Percentiles rank a stretch among this genome's conserved stretches.
Conservation (phyloP, 192 early-diverging fungal species). For the Diversispora epigaea region DNA sequence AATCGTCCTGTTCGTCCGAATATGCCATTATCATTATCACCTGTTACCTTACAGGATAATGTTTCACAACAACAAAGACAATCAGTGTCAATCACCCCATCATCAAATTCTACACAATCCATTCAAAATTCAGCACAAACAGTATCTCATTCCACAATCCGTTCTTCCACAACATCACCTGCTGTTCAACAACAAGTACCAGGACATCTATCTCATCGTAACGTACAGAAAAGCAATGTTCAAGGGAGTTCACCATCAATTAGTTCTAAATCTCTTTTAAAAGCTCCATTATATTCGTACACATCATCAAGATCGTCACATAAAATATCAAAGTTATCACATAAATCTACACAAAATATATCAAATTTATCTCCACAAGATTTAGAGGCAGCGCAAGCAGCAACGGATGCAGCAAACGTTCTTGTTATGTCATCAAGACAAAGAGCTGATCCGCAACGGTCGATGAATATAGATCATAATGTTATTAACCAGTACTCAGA, state of each 20-base stretch:
- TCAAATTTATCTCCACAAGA: neutral
- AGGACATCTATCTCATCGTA: neutral
- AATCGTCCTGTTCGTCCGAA: neutral
- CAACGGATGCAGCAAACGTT: neutral
- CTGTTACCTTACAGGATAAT: neutral
- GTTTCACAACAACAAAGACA: neutral
- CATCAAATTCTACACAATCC: neutral
- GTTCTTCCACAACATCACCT: neutral
- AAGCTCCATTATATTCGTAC: neutral
- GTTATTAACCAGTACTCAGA: neutral
- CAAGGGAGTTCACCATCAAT: neutral
- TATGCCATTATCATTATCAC: neutral
- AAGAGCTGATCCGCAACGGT: neutral
- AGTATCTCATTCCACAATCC: neutral
- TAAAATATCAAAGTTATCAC: neutral
- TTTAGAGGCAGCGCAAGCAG: neutral
- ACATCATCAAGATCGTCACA: neutral
- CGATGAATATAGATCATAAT: constrained; percentile 11
- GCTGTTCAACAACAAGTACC: neutral
- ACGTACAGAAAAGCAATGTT: neutral
- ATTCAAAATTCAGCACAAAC: neutral
- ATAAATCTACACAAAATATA: neutral
- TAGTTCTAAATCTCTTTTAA: neutral
- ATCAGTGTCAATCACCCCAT: neutral
- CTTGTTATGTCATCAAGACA: neutral